Conservation (phyloP, 1,139 yeast genomes). For the Candida pseudoviswanathii region DNA sequence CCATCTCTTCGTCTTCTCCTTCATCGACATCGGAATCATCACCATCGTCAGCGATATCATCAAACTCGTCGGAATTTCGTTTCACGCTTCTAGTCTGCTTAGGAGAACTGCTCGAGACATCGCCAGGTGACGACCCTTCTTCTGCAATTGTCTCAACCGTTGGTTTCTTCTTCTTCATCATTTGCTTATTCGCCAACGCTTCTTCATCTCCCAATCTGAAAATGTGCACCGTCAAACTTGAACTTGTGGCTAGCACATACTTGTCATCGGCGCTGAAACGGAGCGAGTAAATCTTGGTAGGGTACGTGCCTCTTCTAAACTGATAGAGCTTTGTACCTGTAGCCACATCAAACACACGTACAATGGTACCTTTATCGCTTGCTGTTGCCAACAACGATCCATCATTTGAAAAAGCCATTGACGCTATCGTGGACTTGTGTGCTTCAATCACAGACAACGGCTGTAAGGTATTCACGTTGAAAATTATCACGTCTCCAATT, state of each 20-base stretch:
- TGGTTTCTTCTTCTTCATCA: conserved; percentile 27
- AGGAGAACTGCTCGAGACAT: background rate
- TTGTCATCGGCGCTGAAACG: conserved; percentile 76
- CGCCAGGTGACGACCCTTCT: conserved; percentile 18
- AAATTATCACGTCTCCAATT: conserved; percentile 87
- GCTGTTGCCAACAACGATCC: conserved; percentile 91
- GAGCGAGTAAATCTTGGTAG: conserved; percentile 83
- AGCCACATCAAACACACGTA: conserved; percentile 83
- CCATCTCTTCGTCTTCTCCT: conserved; percentile 28
- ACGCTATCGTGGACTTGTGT: conserved; percentile 83
- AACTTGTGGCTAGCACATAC: conserved; percentile 80
- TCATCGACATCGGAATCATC: conserved; percentile 36
- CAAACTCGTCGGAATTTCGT: conserved; percentile 18
- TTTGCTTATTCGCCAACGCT: conserved; percentile 47
- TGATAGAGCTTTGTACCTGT: conserved; percentile 84
- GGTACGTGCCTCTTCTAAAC: conserved; percentile 92
- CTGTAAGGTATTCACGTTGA: conserved; percentile 73
- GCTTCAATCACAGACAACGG: conserved; percentile 93
- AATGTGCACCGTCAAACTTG: conserved; percentile 92
- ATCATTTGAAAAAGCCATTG: conserved; percentile 73
- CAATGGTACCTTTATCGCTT: conserved; percentile 92
- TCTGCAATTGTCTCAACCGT: conserved; percentile 35
- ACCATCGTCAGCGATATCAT: conserved; percentile 23
- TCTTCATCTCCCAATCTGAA: conserved; percentile 72
- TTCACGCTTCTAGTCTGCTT: conserved; percentile 3